Evolutionary conservation across 2,329 filamentous ascomycete species (phyloP).

Genomic region (Xylaria sp.): DNA sequence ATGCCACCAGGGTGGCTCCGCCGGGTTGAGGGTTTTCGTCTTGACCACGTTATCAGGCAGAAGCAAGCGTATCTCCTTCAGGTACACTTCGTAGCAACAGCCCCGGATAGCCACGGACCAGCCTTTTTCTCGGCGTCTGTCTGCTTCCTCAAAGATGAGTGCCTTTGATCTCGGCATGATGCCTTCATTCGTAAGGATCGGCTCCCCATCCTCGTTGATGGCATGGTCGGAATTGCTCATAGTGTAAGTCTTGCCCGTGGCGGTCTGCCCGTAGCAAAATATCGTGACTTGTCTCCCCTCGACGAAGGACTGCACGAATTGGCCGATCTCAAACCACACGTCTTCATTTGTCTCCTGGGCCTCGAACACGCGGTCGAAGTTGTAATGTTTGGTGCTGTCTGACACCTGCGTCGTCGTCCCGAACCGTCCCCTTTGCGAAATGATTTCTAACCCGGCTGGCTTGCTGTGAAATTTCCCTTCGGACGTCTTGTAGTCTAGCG

Average conservation of each 20-base stretch:
- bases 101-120: constrained; percentile 94
- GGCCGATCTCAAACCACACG: constrained; percentile 93
- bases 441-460: constrained; percentile 70
- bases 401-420: constrained; percentile 5
- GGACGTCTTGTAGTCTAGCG: constrained; percentile 20
- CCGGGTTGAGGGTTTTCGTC: constrained; percentile 64
- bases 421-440: constrained; percentile 66
- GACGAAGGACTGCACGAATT: constrained; percentile 93
- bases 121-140: constrained; percentile 83
- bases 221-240: constrained; percentile 69
- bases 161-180: constrained; percentile 94
- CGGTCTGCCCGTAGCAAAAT: constrained; percentile 97
- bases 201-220: constrained; percentile 41
- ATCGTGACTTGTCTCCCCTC: constrained; percentile 99
- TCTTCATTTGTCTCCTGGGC: constrained; percentile 81
- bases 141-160: constrained; percentile 91
- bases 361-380: constrained; percentile 91
- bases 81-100: constrained; percentile 96
- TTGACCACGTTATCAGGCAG: constrained; percentile 67
- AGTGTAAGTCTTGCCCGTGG: constrained; percentile 94
- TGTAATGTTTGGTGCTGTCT: constrained; percentile 61
- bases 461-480: constrained; percentile 28
- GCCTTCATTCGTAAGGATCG: constrained; percentile 66
- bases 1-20: constrained; percentile 20
- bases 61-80: constrained; percentile 77